These are phyloP conservation scores for Aspergillus haitiensis DNA, from an alignment of 495 filamentous ascomycete genomes.

Conservation along the genomic window DNA sequence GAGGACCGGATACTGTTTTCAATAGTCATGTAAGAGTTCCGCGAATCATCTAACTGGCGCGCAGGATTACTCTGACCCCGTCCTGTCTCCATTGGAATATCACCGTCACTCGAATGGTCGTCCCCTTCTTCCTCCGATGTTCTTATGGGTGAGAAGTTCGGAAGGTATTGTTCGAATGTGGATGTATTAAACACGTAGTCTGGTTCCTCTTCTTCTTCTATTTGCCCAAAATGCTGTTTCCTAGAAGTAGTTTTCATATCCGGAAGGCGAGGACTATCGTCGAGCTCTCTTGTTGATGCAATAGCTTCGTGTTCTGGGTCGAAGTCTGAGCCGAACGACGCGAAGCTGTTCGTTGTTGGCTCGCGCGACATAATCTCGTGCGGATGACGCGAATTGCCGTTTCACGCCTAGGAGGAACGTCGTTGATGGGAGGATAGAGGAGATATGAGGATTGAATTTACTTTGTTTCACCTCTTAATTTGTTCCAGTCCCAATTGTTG, in stretches of 20 bases:
- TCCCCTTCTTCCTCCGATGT: conserved; percentile 44
- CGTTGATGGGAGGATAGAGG: too few relatives aligned
- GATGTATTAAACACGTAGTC: conserved; percentile 62
- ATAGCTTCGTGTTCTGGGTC: conserved; percentile 55
- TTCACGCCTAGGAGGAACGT: neutral
- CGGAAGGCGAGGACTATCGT: conserved; percentile 40
- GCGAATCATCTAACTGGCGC: conserved; percentile 43
- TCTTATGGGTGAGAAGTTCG: conserved; percentile 54
- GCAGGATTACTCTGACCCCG: conserved; percentile 39
- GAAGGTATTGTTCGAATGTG: conserved; percentile 61
- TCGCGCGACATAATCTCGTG: conserved; percentile 37
- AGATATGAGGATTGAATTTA: too few relatives aligned
- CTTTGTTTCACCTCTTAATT: too few relatives aligned
- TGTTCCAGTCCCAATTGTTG: too few relatives aligned
- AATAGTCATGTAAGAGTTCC: conserved; percentile 48
- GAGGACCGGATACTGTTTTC: conserved; percentile 51
- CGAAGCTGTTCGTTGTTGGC: conserved; percentile 30
- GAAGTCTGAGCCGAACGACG: conserved; percentile 48
- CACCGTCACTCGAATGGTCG: conserved; percentile 29
- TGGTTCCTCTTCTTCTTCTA: conserved; percentile 37
- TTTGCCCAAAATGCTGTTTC: conserved; percentile 23
- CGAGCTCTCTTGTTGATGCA: conserved; percentile 50
- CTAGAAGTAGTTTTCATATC: conserved; percentile 34
- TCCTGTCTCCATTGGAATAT: conserved; percentile 49
- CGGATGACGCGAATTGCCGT: conserved; percentile 12